A percentile compares a stretch with the other conserved stretches of the same genome.
These are phyloP conservation scores for Dioszegia crocea DNA, from an alignment of 768 basidiomycete species.

Conservation along the genomic window DNA sequence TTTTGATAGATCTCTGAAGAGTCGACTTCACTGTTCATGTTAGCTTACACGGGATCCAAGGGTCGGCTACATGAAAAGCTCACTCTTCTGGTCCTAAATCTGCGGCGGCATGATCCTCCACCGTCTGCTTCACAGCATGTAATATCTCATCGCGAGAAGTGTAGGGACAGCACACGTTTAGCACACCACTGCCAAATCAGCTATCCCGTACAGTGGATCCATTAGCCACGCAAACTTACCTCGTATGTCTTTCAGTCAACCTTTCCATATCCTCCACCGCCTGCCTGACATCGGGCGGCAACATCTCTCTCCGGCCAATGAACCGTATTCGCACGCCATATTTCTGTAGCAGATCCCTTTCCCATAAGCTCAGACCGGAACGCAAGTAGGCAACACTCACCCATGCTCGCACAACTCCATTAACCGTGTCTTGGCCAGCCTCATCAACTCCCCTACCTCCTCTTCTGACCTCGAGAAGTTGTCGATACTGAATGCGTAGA, in stretches of 20 bases:
- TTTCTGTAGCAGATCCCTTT: conserved; percentile 70
- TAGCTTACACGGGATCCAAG: neutral
- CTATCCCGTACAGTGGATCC: neutral
- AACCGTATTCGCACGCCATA: conserved; percentile 82
- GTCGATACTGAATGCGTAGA: conserved; percentile 97
- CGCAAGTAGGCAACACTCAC: conserved; percentile 54
- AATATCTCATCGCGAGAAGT: conserved; percentile 87
- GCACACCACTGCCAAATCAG: conserved; percentile 60
- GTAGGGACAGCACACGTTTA: conserved; percentile 92
- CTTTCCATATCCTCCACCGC: conserved; percentile 68
- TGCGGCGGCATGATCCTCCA: conserved; percentile 6
- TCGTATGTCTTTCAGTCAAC: conserved; percentile 68
- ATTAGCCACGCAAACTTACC: conserved; percentile 53
- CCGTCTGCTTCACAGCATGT: conserved; percentile 60
- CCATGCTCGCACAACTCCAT: conserved; percentile 73
- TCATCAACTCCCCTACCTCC: conserved; percentile 85
- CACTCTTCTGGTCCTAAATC: neutral
- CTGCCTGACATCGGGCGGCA: conserved; percentile 69
- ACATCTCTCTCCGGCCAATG: conserved; percentile 67
- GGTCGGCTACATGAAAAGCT: neutral
- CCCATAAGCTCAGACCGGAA: neutral
- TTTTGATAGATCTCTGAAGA: conserved; percentile 24
- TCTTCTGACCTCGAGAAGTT: conserved; percentile 84
- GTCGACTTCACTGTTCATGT: conserved; percentile 20
- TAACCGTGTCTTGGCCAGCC: conserved; percentile 71